These are phyloP conservation scores for Pseudocercospora eumusae DNA, from an alignment of 2,329 filamentous ascomycete genomes.

Conservation along the genomic window DNA sequence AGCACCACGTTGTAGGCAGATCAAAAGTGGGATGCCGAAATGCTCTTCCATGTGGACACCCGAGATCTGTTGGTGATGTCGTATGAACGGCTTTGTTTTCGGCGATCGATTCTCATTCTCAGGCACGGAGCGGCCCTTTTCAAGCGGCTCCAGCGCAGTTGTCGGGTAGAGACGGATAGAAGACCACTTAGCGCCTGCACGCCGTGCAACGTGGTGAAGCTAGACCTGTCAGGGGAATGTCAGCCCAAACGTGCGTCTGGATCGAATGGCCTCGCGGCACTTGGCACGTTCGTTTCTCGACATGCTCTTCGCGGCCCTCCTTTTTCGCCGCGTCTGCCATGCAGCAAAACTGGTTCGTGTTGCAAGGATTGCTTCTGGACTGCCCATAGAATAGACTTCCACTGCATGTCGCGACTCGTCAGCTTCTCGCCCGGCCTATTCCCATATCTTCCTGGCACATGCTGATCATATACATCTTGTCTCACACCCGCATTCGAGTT, in stretches of 20 bases:
- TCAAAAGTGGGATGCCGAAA: background rate
- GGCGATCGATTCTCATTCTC: conserved; percentile 2
- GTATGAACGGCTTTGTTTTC: conserved; percentile 9
- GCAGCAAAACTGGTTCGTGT: conserved; percentile 5
- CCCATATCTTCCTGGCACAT: conserved; percentile 1
- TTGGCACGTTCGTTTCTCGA: too few species aligned
- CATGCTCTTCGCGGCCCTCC: background rate
- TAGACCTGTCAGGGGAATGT: conserved; percentile 6
- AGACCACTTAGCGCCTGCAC: conserved; percentile 6
- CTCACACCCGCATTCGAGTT: background rate
- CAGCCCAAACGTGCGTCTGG: background rate
- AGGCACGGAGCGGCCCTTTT: background rate
- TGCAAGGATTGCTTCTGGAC: conserved; percentile 8
- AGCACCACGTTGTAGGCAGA: background rate
- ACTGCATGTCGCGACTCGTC: background rate
- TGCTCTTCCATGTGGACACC: background rate
- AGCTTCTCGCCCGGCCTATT: conserved; percentile 9
- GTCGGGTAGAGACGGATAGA: conserved; percentile 10
- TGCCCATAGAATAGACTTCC: too few species aligned
- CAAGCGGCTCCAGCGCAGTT: background rate
- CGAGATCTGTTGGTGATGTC: background rate
- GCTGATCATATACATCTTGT: conserved; percentile 8
- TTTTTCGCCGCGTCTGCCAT: background rate
- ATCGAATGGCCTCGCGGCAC: conserved; percentile 8
- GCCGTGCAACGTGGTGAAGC: conserved; percentile 6